phyloP scores from a whole-genome alignment of 2,329 filamentous ascomycete species.

The Myriosclerotinia curreyana region DNA sequence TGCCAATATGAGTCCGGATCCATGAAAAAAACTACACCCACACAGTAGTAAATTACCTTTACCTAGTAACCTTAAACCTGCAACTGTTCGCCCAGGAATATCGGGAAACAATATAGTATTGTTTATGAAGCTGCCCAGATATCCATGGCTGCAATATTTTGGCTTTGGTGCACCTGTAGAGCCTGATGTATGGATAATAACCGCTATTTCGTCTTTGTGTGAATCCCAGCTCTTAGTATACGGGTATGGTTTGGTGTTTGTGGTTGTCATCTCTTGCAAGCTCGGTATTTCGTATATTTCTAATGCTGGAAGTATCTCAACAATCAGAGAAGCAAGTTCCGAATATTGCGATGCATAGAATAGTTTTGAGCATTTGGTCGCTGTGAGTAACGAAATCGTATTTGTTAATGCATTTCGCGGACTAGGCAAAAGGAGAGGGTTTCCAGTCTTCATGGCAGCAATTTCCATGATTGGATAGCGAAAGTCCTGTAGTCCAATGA shows the following conservation, averaged over 20 bases:
- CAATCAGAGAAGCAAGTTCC: conserved; percentile 19
- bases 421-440: conserved; percentile 28
- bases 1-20: conserved; percentile 23
- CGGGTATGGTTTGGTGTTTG: conserved; percentile 26
- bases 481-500: conserved; percentile 32
- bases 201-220: conserved; percentile 41
- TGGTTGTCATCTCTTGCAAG: conserved; percentile 37
- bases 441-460: conserved; percentile 22
- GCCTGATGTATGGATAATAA: conserved; percentile 42
- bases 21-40: conserved; percentile 27
- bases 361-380: conserved; percentile 24
- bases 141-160: conserved; percentile 48
- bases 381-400: conserved; percentile 25
- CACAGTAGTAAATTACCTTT: not conserved
- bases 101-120: not conserved
- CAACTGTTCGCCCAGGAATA: conserved; percentile 1
- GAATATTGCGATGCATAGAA: conserved; percentile 24
- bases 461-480: conserved; percentile 27
- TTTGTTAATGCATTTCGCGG: conserved; percentile 29
- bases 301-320: conserved; percentile 8
- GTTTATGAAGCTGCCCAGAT: conserved; percentile 41
- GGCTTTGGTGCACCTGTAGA: conserved; percentile 60
- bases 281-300: conserved; percentile 25
- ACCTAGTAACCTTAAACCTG: not conserved
- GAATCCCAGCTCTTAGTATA: conserved; percentile 41